Evolutionary conservation across 2,329 filamentous ascomycete genomes (phyloP), one percentile per base, ranked within the genome.

Genomic region (Furcasterigmium sp.): DNA sequence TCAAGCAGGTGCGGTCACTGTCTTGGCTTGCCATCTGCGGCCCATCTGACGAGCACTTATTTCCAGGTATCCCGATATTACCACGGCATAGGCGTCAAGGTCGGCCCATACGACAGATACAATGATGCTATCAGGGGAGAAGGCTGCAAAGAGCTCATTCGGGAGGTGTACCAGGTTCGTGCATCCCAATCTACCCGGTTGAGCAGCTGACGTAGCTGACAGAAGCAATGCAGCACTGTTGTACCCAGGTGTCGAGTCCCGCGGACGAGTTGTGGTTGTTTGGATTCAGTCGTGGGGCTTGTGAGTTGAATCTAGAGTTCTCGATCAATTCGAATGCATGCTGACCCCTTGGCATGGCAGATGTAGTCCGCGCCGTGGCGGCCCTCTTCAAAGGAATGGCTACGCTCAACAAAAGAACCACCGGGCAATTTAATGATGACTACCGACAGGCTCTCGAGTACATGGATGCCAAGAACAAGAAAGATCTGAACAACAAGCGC

Each of bases 241-340:
- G 41, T 7, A 15, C 17, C 8, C n/a, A 46, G 18, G 41, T 48
- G 13, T 39, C 13, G 19, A 43, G 40, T 28, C 42, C 49, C 39
- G 11, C 56, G 41, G 62, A 68, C 45, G 64, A 70, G 44, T 45
- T 69, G 2, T 68, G 61, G 53, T 47, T 70, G 8, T 68, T 61
- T 32, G 66, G 64, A 9, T 64, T 64, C 46, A 62, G 62, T 25
- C 57, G 63, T 35, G 66, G 66, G 14, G 64, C 64, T 2, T 68
- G 52, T 51, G 43, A 25, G 46, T 5, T 14, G n/a, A n/a, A n/a
- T n/a, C n/a, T n/a, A n/a, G n/a, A n/a, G n/a, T n/a, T n/a, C n/a
- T n/a, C n/a, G n/a, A n/a, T n/a, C n/a, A n/a, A n/a, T 11, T 17
- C 5, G 1, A 1, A 17, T 5, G 13, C 8, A 13, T 8, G 25